Evolutionary conservation across 2,329 filamentous ascomycete species (phyloP).

Genomic region (Colletotrichum acutatum): DNA sequence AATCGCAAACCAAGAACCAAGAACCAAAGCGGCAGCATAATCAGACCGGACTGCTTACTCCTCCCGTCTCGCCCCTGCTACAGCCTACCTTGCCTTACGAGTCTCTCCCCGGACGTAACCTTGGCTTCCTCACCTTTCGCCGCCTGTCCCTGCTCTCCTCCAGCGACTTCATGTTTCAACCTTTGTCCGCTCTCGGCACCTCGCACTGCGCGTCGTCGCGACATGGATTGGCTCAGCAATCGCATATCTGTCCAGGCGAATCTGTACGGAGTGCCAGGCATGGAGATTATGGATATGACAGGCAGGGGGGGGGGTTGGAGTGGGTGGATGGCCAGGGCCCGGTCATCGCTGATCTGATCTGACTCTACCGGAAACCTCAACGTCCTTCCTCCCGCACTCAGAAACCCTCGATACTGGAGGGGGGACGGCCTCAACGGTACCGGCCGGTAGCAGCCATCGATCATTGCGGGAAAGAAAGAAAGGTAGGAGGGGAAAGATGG

Average conservation of each 20-base stretch:
- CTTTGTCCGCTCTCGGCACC: slow-evolving; percentile 13
- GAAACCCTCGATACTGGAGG: background rate
- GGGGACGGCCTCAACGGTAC: slow-evolving; percentile 15
- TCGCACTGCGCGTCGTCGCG: slow-evolving; percentile 7
- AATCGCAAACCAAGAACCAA: too few species aligned
- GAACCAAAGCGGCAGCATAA: background rate
- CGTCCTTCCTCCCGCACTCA: slow-evolving; percentile 22
- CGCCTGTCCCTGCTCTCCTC: slow-evolving; percentile 2
- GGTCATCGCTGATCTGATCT: slow-evolving; percentile 23
- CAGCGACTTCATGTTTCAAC: slow-evolving; percentile 27
- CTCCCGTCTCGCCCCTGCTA: background rate
- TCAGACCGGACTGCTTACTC: background rate
- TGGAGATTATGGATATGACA: background rate
- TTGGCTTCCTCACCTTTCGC: background rate
- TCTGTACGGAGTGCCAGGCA: background rate
- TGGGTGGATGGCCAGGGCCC: slow-evolving; percentile 5
- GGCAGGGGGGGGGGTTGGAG: background rate
- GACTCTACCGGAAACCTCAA: slow-evolving; percentile 31
- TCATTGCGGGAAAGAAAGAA: background rate
- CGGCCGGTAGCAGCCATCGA: slow-evolving; percentile 9
- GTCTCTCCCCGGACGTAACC: background rate
- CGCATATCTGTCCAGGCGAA: background rate
- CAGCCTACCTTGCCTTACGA: too few species aligned
- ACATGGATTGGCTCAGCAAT: background rate
- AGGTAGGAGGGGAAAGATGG: background rate